Percentiles rank a stretch among this genome's conserved stretches.
phyloP scores from a whole-genome alignment of 306 rosid genomes.

The Cicer yamashitae region DNA sequence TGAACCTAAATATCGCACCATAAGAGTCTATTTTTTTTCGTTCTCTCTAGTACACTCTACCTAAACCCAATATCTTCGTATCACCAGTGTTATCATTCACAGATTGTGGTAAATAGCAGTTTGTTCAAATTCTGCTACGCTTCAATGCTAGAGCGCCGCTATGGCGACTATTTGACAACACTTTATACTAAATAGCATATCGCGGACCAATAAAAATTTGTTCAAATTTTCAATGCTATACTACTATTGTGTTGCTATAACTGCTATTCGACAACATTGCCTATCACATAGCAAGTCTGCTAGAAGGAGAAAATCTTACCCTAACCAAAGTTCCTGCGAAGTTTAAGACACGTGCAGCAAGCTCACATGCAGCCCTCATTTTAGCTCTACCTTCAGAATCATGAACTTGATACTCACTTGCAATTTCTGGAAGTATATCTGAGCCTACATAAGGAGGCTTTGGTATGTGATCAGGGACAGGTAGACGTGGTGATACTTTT shows the following conservation, averaged over 20 bases:
- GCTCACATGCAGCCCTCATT: slow-evolving; percentile 91
- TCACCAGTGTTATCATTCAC: too few species aligned
- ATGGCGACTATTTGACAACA: too few species aligned
- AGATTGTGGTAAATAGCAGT: too few species aligned
- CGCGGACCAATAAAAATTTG: too few species aligned
- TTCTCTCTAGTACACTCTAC: not conserved
- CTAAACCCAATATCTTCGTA: not conserved
- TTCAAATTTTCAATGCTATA: too few species aligned
- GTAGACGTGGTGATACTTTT: slow-evolving; percentile 75
- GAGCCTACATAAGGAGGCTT: slow-evolving; percentile 89
- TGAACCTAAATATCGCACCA: not conserved
- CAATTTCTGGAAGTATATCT: slow-evolving; percentile 70
- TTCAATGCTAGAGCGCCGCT: too few species aligned
- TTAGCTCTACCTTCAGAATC: slow-evolving; percentile 73
- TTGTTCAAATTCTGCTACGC: too few species aligned
- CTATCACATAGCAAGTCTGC: slow-evolving; percentile 18
- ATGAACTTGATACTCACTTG: slow-evolving; percentile 75
- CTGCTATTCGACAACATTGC: not conserved
- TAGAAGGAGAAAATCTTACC: slow-evolving; percentile 59
- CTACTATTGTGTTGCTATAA: too few species aligned
- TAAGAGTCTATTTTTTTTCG: not conserved
- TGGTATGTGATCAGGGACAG: slow-evolving; percentile 83
- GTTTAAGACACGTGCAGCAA: slow-evolving; percentile 90
- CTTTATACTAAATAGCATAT: too few species aligned
- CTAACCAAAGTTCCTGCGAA: slow-evolving; percentile 87